Base-by-base conservation (phyloP, 1,139 yeast species). In the Debaryomyces robertsiae region DNA sequence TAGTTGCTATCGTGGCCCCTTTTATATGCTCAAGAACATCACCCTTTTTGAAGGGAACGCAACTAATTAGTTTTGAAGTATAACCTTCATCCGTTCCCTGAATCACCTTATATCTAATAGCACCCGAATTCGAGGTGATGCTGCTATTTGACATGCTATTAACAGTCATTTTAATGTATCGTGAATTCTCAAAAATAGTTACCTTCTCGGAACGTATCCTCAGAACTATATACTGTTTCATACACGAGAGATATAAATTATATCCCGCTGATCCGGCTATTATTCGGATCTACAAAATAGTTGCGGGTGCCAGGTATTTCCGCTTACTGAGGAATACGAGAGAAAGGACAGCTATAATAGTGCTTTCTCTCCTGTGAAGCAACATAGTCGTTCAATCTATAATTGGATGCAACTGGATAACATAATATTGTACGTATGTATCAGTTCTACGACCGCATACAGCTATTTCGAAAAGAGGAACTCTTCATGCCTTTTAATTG, bases 51-150 rank as follows among this genome's bases (percentile, higher is more conserved):
- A 28, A 38, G 6, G 33, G 14, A 19, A 15, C 3, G 18, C 28
- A n/a, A 7, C 37, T 33, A 19, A 38, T 30, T 27, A 38, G 28
- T 28, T 38, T 38, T 27, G 41, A 38, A 14, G 41, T 38, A 16
- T 27, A 32, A n/a, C 15, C 23, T 11, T 9, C 6, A 3, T 28
- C 37, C 7, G 41, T 28, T 4, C 41, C 41, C 19, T 33, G 33
- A 15, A 38, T 30, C 19, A 38, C 32, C 27, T 16, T 32, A 22
- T 38, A 38, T 30, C 32, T 38, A 18, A 7, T 22, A 24, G 18
- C 15, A 10, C 22, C 34, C 9, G 18, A 9, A 19, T 31, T 25
- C 6, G 28, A 11, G 6, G 28, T n/a, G 28, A 11, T 5, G 14
- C 14, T 25, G 10, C 14, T 25, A n/a, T 5, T 25, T 25, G 10